Evolutionary conservation across 768 basidiomycete genomes (phyloP).

Genomic region (Xerocomellus dryophilus): DNA sequence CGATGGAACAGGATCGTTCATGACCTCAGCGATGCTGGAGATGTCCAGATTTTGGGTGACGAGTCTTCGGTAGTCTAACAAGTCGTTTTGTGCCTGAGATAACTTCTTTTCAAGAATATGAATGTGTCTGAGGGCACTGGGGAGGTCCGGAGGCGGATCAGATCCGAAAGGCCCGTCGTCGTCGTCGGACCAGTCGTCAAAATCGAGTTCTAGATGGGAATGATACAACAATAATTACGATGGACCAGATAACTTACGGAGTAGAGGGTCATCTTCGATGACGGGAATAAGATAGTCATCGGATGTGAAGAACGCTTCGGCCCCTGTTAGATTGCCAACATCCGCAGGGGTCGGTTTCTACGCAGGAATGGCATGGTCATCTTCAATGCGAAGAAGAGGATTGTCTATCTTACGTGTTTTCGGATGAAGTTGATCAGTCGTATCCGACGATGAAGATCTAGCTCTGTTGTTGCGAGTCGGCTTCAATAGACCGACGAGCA

Average conservation of each 20-base stretch:
- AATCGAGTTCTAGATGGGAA: conserved; percentile 50
- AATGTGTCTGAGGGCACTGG: conserved; percentile 44
- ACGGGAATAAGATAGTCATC: conserved; percentile 83
- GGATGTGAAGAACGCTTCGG: conserved; percentile 61
- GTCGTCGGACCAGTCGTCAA: conserved; percentile 75
- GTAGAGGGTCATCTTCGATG: conserved; percentile 81
- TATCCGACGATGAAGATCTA: conserved; percentile 79
- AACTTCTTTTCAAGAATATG: conserved; percentile 61
- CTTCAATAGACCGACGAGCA: not conserved
- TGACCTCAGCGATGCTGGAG: conserved; percentile 40
- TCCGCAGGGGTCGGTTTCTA: conserved; percentile 54
- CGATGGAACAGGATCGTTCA: conserved; percentile 34
- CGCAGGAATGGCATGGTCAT: conserved; percentile 4
- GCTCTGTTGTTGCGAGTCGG: conserved; percentile 37
- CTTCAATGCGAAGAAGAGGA: not conserved
- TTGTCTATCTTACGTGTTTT: conserved; percentile 49
- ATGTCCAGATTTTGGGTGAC: conserved; percentile 54
- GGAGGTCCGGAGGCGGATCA: conserved; percentile 29
- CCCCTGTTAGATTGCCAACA: conserved; percentile 48
- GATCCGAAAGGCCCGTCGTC: conserved; percentile 6
- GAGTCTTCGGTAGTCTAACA: conserved; percentile 59
- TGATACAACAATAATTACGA: not conserved
- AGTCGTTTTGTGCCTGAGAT: conserved; percentile 52
- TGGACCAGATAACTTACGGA: conserved; percentile 57
- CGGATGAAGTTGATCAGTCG: conserved; percentile 87